Percentiles rank a stretch among this genome's conserved stretches.
phyloP scores from a whole-genome alignment of 202 grass and related monocot species.

The Digitaria exilis region DNA sequence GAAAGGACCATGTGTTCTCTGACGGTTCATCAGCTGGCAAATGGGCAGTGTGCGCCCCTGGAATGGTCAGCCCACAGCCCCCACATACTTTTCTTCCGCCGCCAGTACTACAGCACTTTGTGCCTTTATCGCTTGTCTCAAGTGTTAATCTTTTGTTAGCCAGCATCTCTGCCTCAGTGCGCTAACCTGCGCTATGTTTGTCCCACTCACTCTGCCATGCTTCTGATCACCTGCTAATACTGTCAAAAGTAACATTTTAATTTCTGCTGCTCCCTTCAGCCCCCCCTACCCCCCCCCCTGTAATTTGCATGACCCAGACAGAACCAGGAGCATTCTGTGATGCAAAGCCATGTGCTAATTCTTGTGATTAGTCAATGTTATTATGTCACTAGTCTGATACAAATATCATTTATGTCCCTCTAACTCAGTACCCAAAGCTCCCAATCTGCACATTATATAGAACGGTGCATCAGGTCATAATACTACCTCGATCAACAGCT shows the following conservation, averaged over 20 bases:
- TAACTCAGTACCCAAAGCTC: constrained; percentile 10
- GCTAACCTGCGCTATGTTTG: not conserved
- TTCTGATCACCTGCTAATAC: not conserved
- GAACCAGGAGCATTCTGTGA: not conserved
- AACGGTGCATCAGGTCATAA: not conserved
- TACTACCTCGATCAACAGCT: not conserved
- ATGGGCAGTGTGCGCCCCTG: not conserved
- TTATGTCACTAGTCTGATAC: not conserved
- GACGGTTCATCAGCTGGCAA: not conserved
- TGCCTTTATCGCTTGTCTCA: not conserved
- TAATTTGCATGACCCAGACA: not conserved
- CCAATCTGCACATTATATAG: not conserved
- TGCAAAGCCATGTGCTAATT: not conserved
- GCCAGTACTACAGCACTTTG: not conserved
- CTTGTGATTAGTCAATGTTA: not conserved
- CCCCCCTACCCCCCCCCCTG: too few relatives aligned
- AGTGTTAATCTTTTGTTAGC: not conserved
- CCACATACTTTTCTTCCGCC: not conserved
- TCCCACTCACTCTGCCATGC: not conserved
- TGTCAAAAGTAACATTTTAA: not conserved
- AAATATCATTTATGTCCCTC: not conserved
- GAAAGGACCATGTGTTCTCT: not conserved
- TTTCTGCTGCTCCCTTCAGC: not conserved
- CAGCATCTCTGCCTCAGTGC: not conserved
- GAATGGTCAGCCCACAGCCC: not conserved